These are phyloP conservation scores for Fomitopsis pinicola DNA, from an alignment of 1,284 basidiomycete genomes.

Conservation along the genomic window DNA sequence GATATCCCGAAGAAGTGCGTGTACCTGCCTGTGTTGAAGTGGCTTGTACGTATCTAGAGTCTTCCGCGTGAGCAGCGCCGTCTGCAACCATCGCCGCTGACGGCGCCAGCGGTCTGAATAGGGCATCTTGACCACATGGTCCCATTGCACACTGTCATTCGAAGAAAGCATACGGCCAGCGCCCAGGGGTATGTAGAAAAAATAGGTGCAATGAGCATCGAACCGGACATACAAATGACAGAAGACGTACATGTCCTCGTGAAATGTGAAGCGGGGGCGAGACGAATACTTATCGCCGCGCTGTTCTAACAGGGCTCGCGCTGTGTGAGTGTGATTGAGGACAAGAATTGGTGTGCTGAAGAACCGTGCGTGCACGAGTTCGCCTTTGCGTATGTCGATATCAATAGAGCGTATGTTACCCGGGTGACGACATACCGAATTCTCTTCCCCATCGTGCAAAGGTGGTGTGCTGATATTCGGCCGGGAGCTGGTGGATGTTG, in stretches of 20 bases:
- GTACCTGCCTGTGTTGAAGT: background rate
- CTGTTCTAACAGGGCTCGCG: slow-evolving; percentile 37
- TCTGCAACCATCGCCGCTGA: background rate
- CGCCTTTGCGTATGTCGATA: background rate
- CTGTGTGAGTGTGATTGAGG: slow-evolving; percentile 30
- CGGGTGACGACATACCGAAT: too few species aligned
- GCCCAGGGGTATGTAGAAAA: too few species aligned
- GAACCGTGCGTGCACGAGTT: slow-evolving; percentile 30
- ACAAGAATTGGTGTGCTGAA: slow-evolving; percentile 32
- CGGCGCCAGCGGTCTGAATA: background rate
- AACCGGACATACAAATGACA: background rate
- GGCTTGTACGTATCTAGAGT: background rate
- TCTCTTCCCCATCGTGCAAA: too few species aligned
- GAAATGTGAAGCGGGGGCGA: slow-evolving; percentile 19
- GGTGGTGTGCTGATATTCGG: too few species aligned
- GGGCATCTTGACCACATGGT: background rate
- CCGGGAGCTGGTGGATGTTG: too few species aligned
- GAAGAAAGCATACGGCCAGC: background rate
- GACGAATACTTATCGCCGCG: slow-evolving; percentile 36
- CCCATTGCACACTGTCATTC: background rate
- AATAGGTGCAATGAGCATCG: too few species aligned
- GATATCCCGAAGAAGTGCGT: background rate
- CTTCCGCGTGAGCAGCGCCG: background rate
- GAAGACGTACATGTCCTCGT: background rate
- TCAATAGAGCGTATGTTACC: too few species aligned